A percentile compares a stretch with the other conserved stretches of the same genome.
Evolutionary conservation across 2,329 filamentous ascomycete genomes (phyloP).

Genomic region (Aaosphaeria pasadenensis): DNA sequence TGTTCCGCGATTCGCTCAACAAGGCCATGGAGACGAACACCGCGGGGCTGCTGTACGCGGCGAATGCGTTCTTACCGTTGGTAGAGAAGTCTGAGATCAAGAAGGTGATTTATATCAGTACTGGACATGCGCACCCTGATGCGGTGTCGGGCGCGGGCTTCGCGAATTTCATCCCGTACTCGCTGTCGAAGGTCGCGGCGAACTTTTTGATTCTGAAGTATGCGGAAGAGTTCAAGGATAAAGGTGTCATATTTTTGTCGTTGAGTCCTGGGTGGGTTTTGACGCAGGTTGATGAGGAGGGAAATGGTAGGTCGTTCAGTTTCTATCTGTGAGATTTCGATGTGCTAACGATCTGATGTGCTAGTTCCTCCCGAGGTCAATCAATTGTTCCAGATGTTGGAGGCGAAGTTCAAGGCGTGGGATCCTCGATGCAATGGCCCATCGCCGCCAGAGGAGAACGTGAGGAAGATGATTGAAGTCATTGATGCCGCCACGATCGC

Average conservation of each 20-base stretch:
- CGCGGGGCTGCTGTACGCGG: slow-evolving; percentile 27
- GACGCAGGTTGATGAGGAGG: not conserved
- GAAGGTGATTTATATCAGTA: slow-evolving; percentile 43
- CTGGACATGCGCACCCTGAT: slow-evolving; percentile 33
- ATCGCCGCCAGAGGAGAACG: slow-evolving; percentile 7
- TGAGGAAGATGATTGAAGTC: slow-evolving; percentile 9
- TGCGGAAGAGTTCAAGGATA: slow-evolving; percentile 26
- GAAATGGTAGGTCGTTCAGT: not conserved
- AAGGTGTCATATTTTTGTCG: slow-evolving; percentile 18
- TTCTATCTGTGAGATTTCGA: not conserved
- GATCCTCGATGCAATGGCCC: slow-evolving; percentile 10
- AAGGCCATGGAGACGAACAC: slow-evolving; percentile 25
- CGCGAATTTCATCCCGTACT: slow-evolving; percentile 28
- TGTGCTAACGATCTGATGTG: not conserved
- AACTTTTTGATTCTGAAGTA: slow-evolving; percentile 45
- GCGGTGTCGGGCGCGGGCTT: slow-evolving; percentile 20
- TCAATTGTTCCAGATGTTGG: not conserved
- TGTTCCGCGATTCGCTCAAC: slow-evolving; percentile 9
- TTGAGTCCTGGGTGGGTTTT: slow-evolving; percentile 18
- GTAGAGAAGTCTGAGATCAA: slow-evolving; percentile 37
- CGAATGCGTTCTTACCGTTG: slow-evolving; percentile 42
- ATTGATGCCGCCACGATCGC: slow-evolving; percentile 4
- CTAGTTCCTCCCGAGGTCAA: not conserved
- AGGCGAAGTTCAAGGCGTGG: not conserved
- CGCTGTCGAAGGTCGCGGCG: slow-evolving; percentile 39